phyloP scores from a whole-genome alignment of 73 alveolate species.

The Uronychia setigera region DNA sequence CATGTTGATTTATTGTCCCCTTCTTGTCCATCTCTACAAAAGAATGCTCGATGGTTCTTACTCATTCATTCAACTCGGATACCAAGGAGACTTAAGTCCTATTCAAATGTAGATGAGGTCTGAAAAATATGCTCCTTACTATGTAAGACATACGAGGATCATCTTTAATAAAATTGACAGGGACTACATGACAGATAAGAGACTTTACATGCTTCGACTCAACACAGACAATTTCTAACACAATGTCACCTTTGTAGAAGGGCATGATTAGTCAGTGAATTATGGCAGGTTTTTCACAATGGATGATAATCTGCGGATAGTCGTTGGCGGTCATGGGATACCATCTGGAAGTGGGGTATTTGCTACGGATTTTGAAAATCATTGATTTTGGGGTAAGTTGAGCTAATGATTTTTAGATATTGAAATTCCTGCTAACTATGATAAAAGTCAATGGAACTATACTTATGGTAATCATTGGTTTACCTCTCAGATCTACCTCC shows the following conservation, averaged over 20 bases:
- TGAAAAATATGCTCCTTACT: background rate
- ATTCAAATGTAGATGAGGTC: too few species aligned
- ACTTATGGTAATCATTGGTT: too few species aligned
- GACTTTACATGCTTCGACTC: background rate
- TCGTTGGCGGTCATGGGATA: too few species aligned
- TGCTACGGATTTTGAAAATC: too few species aligned
- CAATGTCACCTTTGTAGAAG: background rate
- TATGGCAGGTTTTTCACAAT: background rate
- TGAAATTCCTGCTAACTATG: too few species aligned
- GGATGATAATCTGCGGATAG: background rate
- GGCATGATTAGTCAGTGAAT: background rate
- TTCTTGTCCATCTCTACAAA: background rate
- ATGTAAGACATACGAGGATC: background rate
- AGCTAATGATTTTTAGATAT: too few species aligned
- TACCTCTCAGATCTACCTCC: too few species aligned
- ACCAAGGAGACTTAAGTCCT: too few species aligned
- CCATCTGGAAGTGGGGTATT: too few species aligned
- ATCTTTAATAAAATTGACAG: background rate
- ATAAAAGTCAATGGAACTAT: too few species aligned
- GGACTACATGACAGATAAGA: background rate
- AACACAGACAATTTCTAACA: background rate
- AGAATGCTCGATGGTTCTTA: background rate
- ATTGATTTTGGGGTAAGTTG: too few species aligned
- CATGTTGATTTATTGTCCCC: background rate
- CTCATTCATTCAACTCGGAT: too few species aligned